Conservation (phyloP, 768 basidiomycete genomes). For the Coprinopsis marcescibilis region DNA sequence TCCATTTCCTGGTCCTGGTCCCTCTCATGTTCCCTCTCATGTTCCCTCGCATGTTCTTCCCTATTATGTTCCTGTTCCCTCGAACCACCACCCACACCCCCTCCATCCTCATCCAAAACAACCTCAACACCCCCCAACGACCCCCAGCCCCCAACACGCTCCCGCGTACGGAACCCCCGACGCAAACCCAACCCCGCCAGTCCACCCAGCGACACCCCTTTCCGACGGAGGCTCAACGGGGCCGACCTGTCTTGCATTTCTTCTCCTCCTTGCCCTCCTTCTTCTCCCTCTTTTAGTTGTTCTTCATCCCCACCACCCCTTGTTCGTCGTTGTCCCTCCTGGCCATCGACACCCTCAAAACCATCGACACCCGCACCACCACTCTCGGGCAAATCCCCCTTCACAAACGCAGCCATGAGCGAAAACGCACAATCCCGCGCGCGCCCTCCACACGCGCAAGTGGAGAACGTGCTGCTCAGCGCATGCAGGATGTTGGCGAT, state of each 20-base stretch:
- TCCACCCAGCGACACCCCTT: too few relatives aligned
- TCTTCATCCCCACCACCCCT: background rate
- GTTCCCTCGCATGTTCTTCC: background rate
- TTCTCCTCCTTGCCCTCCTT: too few relatives aligned
- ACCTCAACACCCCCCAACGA: constrained; percentile 7
- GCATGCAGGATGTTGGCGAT: constrained; percentile 67
- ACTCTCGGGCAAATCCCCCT: constrained; percentile 15
- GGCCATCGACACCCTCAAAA: background rate
- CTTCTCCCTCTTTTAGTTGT: background rate
- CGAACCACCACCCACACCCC: constrained; percentile 3
- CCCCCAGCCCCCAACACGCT: constrained; percentile 22
- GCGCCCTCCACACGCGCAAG: constrained; percentile 65
- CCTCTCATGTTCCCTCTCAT: constrained; percentile 3
- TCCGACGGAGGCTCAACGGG: too few relatives aligned
- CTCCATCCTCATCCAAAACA: constrained; percentile 11
- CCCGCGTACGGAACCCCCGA: background rate
- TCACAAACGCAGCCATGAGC: constrained; percentile 62
- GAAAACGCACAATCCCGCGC: constrained; percentile 58
- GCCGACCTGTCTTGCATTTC: too few relatives aligned
- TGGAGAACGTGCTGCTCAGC: constrained; percentile 64
- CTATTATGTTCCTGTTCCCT: background rate
- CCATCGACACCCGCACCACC: background rate
- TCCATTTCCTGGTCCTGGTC: background rate
- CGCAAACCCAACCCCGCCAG: too few relatives aligned
- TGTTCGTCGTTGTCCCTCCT: background rate